Conservation (phyloP, 352 stramenopile species). For the Plasmopara muralis region DNA sequence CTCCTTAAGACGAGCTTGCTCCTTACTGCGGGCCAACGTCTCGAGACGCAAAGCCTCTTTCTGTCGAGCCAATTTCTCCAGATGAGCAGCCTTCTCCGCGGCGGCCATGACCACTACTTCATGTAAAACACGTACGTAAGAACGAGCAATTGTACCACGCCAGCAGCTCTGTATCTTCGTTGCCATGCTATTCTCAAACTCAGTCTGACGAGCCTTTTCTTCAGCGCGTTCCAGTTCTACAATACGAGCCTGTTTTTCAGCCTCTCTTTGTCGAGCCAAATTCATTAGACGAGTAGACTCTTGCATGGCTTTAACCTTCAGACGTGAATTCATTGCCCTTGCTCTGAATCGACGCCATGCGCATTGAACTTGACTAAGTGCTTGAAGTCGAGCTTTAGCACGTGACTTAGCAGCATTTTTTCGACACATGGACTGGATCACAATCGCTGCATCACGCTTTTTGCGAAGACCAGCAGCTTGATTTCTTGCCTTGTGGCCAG, state of each 20-base stretch:
- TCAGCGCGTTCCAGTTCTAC: slow-evolving; percentile 7
- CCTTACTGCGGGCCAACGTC: no score
- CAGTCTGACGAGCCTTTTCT: slow-evolving; percentile 6
- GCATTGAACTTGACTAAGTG: slow-evolving; percentile 29
- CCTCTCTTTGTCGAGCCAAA: neutral
- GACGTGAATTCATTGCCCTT: neutral
- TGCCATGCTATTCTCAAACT: slow-evolving; percentile 12
- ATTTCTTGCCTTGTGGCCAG: slow-evolving; percentile 14
- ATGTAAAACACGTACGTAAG: slow-evolving; percentile 6
- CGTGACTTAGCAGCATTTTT: slow-evolving; percentile 6
- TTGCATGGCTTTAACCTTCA: neutral
- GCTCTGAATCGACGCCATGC: slow-evolving; percentile 24
- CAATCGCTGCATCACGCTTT: slow-evolving; percentile 17
- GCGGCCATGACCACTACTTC: slow-evolving; percentile 12
- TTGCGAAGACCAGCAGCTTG: slow-evolving; percentile 11
- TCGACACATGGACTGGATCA: slow-evolving; percentile 25
- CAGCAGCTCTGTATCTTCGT: slow-evolving; percentile 29
- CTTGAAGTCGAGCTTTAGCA: slow-evolving; percentile 11
- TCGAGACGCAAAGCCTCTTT: neutral
- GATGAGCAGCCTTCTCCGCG: neutral
- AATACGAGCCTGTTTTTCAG: slow-evolving; percentile 1
- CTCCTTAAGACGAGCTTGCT: no score
- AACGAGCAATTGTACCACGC: slow-evolving; percentile 15
- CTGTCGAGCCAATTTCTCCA: neutral
- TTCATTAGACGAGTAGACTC: slow-evolving; percentile 1